Evolutionary conservation across 768 basidiomycete genomes (phyloP), one percentile per base, ranked within the genome.

Genomic region (Tricholoma terreum): DNA sequence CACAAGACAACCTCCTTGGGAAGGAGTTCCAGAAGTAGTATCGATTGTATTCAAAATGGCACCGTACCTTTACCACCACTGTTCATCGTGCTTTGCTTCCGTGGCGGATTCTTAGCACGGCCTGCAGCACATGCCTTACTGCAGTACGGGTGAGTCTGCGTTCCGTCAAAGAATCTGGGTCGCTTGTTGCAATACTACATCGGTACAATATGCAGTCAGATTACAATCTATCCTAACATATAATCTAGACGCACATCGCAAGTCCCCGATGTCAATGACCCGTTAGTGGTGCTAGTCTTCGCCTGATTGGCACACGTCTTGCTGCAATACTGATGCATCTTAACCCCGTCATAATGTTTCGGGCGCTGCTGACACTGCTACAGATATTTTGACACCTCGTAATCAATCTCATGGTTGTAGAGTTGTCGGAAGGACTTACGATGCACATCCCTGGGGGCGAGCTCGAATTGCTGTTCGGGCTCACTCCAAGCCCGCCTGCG

Each of bases 161-260:
- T 78, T 14, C 83, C 82, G 62, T 87, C 85, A 17, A 73, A 75
- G 61, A 81, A 79, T 62, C 85, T 87, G 38, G 85, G 84, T 38
- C 83, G 78, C 58, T 75, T 75, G 57, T 80, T 80, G 68, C 85
- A 87, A 59, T 78, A 79, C 85, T 87, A 61, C 12, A 52, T 43
- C 22, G n/a, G 24, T 19, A 42, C 27, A 27, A 31, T 52, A 33
- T 33, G 38, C 1, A n/a, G 38, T 43, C 21, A 54, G 10, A 40
- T 33, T 14, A 2, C 34, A 27, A 22, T 17, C 49, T 27, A 42
- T 19, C 46, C 54, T 63, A 49, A 34, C 43, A 46, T 60, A 11
- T 43, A 54, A 27, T 21, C 57, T 51, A 62, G 17, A 67, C 79
- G 45, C 65, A 85, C 84, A 56, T 80, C 77, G 65, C 84, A 85